Evolutionary conservation across 2,329 filamentous ascomycete species (phyloP).

Genomic region (Ophiostoma ips): DNA sequence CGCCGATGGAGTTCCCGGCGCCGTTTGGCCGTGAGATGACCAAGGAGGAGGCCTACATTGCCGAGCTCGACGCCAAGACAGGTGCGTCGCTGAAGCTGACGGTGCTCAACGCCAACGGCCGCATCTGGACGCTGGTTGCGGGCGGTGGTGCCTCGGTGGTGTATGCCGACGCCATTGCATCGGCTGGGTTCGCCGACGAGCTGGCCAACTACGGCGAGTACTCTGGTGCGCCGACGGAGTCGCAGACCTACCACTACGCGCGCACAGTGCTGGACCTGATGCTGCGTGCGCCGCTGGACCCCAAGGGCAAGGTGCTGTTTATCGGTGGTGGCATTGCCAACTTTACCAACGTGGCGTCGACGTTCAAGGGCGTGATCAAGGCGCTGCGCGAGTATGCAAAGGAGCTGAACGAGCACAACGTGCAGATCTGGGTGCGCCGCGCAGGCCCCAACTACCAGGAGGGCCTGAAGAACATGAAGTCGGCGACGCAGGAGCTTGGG

Average conservation of each 20-base stretch:
- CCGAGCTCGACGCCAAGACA: conserved; percentile 97
- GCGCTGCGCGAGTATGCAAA: conserved; percentile 82
- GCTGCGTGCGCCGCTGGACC: conserved; percentile 72
- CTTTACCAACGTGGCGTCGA: conserved; percentile 99
- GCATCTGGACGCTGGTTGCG: conserved; percentile 95
- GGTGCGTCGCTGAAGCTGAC: conserved; percentile 98
- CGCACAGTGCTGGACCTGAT: conserved; percentile 94
- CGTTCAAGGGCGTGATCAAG: conserved; percentile 99
- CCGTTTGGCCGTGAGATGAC: conserved; percentile 96
- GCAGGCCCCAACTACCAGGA: conserved; percentile 98
- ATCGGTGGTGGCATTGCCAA: conserved; percentile 99
- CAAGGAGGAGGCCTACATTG: conserved; percentile 99
- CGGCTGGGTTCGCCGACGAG: conserved; percentile 85
- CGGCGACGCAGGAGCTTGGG: conserved; percentile 82
- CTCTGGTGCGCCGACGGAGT: conserved; percentile 96
- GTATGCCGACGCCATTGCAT: conserved; percentile 97
- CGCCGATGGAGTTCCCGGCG: conserved; percentile 97
- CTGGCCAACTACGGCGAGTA: conserved; percentile 99
- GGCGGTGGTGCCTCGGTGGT: conserved; percentile 99
- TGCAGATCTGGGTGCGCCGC: conserved; percentile 88
- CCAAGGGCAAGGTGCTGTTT: conserved; percentile 96
- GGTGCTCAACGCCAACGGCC: conserved; percentile 78
- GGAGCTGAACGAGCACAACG: conserved; percentile 85
- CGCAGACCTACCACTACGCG: conserved; percentile 98
- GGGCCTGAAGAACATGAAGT: conserved; percentile 99